Conservation (phyloP, 257 asterid species). For the Capsicum rhomboideum region DNA sequence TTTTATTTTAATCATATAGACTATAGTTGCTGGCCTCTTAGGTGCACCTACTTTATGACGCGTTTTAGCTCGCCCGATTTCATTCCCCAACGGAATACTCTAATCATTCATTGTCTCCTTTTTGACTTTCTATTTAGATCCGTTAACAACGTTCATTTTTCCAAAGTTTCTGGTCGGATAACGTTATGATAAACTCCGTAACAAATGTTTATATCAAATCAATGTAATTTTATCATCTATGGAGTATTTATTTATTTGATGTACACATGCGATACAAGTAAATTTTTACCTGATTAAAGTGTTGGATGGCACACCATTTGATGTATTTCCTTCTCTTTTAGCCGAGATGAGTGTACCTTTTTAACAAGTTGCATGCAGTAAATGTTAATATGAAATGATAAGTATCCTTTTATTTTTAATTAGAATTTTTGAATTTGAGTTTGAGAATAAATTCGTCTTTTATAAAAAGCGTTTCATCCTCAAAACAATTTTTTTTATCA, state of each 20-base stretch:
- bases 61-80: not conserved
- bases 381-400: too few relatives aligned
- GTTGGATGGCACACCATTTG: not conserved
- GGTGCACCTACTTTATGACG: not conserved
- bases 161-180: not conserved
- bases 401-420: too few relatives aligned
- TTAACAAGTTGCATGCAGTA: too few relatives aligned
- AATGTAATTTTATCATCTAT: fast-evolving
- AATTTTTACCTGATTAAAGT: not conserved
- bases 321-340: too few relatives aligned
- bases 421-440: too few relatives aligned
- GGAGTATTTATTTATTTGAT: not conserved
- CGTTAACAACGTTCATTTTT: not conserved
- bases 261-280: not conserved
- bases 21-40: not conserved
- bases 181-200: too few relatives aligned
- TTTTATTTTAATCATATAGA: not conserved
- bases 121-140: not conserved
- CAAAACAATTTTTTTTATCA: too few relatives aligned
- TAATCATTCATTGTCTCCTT: not conserved
- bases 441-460: not conserved
- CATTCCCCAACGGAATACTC: not conserved
- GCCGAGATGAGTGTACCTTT: too few relatives aligned
- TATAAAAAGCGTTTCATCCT: too few relatives aligned
- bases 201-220: not conserved